Conservation (phyloP, 2,329 filamentous ascomycete species). For the Uncinocarpus reesii region DNA sequence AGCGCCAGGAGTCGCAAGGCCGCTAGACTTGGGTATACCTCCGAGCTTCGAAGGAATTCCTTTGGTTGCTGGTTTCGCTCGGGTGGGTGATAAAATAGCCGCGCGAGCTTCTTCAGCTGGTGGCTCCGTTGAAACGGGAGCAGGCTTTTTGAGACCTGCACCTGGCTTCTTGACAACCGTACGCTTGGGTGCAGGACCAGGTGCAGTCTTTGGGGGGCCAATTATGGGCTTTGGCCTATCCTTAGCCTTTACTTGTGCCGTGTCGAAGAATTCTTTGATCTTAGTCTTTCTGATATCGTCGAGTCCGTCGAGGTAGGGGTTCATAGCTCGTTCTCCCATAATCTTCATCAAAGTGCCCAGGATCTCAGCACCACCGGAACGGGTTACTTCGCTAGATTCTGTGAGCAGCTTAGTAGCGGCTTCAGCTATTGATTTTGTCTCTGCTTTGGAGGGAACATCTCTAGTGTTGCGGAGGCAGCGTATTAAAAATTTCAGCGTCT, state of each 20-base stretch:
- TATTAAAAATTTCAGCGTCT: conserved; percentile 86
- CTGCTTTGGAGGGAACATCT: conserved; percentile 71
- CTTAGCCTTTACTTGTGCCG: conserved; percentile 75
- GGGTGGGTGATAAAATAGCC: conserved; percentile 26
- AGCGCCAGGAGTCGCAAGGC: conserved; percentile 33
- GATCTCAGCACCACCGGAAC: conserved; percentile 82
- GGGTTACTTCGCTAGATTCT: conserved; percentile 74
- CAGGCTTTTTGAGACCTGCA: conserved; percentile 43
- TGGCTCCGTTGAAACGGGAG: conserved; percentile 40
- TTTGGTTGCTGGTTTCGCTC: conserved; percentile 39
- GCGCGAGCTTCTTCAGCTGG: conserved; percentile 46
- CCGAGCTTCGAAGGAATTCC: conserved; percentile 39
- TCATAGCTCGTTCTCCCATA: conserved; percentile 92
- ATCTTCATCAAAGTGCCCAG: conserved; percentile 97
- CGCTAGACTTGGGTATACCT: conserved; percentile 33
- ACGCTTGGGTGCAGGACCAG: conserved; percentile 37
- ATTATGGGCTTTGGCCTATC: conserved; percentile 75
- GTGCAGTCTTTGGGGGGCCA: conserved; percentile 49
- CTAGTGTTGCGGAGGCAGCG: conserved; percentile 73
- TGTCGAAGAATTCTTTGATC: conserved; percentile 82
- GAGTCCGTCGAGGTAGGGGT: conserved; percentile 76
- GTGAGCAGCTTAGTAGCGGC: conserved; percentile 78
- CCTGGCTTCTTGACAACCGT: conserved; percentile 43
- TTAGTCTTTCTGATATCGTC: conserved; percentile 95
- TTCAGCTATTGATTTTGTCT: conserved; percentile 79